Base-by-base conservation (phyloP, 805 yeast genomes). In the Pichia nanzhaoensis region DNA sequence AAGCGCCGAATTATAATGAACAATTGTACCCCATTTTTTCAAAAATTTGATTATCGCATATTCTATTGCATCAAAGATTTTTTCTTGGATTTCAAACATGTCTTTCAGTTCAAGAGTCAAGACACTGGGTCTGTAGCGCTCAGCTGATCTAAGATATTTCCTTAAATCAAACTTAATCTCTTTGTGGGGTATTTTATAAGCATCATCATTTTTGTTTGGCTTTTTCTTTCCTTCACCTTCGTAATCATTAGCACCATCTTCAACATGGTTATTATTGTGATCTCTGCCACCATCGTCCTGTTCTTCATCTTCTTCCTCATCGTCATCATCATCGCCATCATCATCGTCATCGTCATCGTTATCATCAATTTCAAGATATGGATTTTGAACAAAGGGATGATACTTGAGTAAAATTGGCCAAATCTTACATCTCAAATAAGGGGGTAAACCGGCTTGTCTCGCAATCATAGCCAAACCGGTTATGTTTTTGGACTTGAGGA, bases 351-450 rank as follows among this genome's bases (percentile, higher is more conserved):
- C 67, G 16, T 63, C 67, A 4, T 61, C 70, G 20, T 68, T 70
- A 22, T 58, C 65, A 56, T 75, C 91, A 2, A 87, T 81, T 50
- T 76, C 74, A 32, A 87, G 71, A 53, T 77, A 83, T 0, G 96
- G 96, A 41, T 79, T 71, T 28, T 77, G 64, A 13, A 87, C 95
- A 67, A 81, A 85, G 1, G 97, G 96, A 61, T 90, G 97, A 55
- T 79, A 79, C 53, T 80, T 80, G 46, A 90, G 63, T 41, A 90
- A 63, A 4, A 86, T 65, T 1, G 96, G 96, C 97, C 97, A 90
- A 7, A 86, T 84, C 46, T 74, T 69, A 52, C 78, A 79, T 48
- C 98, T 72, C 44, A 88, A 68, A 46, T 79, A 74, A 1, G 95
- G 91, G 1, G 97, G 97, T 22, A 89, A 70, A 3, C 98, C 97